These are phyloP conservation scores for Botryotinia narcissicola DNA, from an alignment of 2,329 filamentous ascomycete species.

Conservation along the genomic window DNA sequence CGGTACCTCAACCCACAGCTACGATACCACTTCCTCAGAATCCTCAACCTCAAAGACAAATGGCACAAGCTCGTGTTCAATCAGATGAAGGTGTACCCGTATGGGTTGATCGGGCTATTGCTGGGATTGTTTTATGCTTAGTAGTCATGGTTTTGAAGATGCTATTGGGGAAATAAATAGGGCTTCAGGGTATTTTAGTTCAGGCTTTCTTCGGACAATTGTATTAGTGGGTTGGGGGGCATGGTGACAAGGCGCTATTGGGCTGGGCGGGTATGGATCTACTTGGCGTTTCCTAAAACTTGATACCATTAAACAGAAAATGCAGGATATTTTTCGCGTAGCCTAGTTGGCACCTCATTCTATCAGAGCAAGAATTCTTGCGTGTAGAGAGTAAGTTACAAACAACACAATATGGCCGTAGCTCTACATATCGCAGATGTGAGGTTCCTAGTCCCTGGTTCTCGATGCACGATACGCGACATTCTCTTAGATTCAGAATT, in stretches of 20 bases:
- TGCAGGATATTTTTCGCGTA: background rate
- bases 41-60: constrained; percentile 8
- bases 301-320: constrained; percentile 8
- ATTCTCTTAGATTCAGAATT: background rate
- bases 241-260: constrained; percentile 4
- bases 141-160: constrained; percentile 66
- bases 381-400: background rate
- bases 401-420: background rate
- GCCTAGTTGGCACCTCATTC: background rate
- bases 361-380: background rate
- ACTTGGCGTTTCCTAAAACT: background rate
- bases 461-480: background rate
- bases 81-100: constrained; percentile 56
- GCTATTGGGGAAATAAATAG: constrained; percentile 24
- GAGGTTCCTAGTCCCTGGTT: background rate
- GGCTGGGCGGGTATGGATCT: background rate
- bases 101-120: constrained; percentile 82
- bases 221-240: background rate
- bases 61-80: constrained; percentile 30
- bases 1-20: constrained; percentile 39
- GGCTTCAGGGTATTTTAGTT: background rate
- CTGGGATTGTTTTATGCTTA: constrained; percentile 67
- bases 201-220: background rate
- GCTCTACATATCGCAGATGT: background rate
- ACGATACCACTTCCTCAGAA: constrained; percentile 15